Percentiles rank a stretch among this genome's conserved stretches.
Conservation (phyloP, 192 early-diverging fungal species). For the Umbelopsis sp. region DNA sequence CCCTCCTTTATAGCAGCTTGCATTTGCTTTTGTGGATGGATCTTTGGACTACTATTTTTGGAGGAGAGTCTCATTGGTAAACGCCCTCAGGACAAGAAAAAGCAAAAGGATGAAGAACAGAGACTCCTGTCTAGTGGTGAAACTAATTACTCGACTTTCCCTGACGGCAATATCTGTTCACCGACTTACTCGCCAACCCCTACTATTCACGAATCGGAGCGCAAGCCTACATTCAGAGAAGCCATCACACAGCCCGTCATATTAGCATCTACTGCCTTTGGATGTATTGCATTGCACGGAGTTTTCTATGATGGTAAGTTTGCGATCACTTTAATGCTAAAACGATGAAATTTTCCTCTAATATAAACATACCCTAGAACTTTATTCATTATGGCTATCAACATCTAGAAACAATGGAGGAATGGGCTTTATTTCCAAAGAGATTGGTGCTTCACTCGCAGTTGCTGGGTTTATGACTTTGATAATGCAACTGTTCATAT, state of each 20-base stretch:
- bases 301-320: constrained; percentile 33
- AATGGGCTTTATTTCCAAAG: constrained; percentile 48
- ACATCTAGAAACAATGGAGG: constrained; percentile 43
- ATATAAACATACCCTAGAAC: constrained; percentile 7
- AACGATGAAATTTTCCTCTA: background rate
- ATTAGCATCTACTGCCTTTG: constrained; percentile 15
- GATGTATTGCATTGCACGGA: constrained; percentile 13
- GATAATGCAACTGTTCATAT: constrained; percentile 50
- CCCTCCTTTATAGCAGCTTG: constrained; percentile 64
- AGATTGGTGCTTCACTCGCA: constrained; percentile 53
- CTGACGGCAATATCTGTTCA: background rate
- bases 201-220: background rate
- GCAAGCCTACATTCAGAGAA: constrained; percentile 7
- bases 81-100: constrained; percentile 1
- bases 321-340: background rate
- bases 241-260: constrained; percentile 23
- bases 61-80: constrained; percentile 50
- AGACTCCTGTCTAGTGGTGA: background rate
- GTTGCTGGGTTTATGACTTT: constrained; percentile 42
- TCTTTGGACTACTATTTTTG: constrained; percentile 52
- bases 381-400: constrained; percentile 30
- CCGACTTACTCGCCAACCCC: background rate
- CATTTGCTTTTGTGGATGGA: constrained; percentile 56
- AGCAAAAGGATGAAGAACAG: background rate
- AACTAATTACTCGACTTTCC: constrained; percentile 1